Conservation (phyloP, 2,329 filamentous ascomycete genomes). For the Arthrocladium fulminans region DNA sequence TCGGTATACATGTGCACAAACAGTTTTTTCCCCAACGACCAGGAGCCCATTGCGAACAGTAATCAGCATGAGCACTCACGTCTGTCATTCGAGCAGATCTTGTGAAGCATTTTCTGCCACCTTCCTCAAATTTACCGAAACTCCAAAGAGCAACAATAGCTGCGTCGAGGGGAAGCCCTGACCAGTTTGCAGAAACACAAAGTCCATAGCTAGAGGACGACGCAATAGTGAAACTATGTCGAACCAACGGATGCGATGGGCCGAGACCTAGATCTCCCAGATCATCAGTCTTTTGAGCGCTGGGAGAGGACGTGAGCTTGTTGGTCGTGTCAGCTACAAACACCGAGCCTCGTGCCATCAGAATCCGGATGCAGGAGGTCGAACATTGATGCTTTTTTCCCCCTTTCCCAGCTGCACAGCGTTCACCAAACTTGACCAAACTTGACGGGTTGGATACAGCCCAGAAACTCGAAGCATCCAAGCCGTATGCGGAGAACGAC, state of each 20-base stretch:
- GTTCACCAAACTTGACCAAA: no score
- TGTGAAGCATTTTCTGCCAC: neutral
- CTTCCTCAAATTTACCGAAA: no score
- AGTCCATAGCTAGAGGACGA: no score
- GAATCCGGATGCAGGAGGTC: constrained; percentile 24
- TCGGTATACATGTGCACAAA: constrained; percentile 2
- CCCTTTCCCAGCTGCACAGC: constrained; percentile 50
- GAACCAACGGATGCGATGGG: no score
- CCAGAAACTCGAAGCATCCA: constrained; percentile 53
- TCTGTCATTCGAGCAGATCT: neutral
- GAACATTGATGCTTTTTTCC: constrained; percentile 57
- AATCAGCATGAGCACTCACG: no score
- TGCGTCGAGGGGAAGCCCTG: no score
- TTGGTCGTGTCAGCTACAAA: constrained; percentile 10
- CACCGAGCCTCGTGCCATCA: constrained; percentile 22
- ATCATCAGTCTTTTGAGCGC: constrained; percentile 8
- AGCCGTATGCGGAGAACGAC: constrained; percentile 57
- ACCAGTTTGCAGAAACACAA: no score
- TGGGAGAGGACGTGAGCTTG: constrained; percentile 6
- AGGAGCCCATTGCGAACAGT: no score
- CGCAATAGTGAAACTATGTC: no score
- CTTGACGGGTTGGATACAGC: constrained; percentile 53
- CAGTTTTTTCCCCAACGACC: no score
- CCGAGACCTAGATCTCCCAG: constrained; percentile 8
- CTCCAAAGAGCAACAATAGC: neutral